Percentiles rank a stretch among this genome's conserved stretches.
These are phyloP conservation scores for Nemophila menziesii DNA, from an alignment of 257 asterid genomes.

Conservation along the genomic window DNA sequence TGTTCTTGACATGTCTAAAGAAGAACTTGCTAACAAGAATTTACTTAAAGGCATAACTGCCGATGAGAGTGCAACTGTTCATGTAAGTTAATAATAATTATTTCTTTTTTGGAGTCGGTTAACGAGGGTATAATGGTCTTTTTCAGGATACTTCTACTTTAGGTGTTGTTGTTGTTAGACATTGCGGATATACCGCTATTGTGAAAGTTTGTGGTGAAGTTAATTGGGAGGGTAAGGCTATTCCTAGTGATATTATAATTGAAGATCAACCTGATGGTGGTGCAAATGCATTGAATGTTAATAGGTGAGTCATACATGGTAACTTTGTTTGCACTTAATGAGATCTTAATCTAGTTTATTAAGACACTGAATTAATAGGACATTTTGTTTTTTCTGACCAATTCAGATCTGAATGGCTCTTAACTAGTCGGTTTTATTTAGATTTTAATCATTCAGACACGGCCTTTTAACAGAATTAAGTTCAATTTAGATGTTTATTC, in stretches of 20 bases:
- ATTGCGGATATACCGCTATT: slow-evolving; percentile 51
- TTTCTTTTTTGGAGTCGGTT: slow-evolving; percentile 3
- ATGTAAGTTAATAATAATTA: slow-evolving; percentile 33
- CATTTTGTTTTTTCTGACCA: too few relatives aligned
- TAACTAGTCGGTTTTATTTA: too few relatives aligned
- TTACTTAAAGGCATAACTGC: slow-evolving; percentile 80
- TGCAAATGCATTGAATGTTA: slow-evolving; percentile 63
- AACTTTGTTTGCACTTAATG: not conserved
- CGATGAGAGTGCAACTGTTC: slow-evolving; percentile 67
- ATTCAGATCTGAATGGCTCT: too few relatives aligned
- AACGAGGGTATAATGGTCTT: slow-evolving; percentile 7
- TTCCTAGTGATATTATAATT: slow-evolving; percentile 49
- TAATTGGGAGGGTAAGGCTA: slow-evolving; percentile 32
- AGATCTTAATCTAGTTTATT: too few relatives aligned
- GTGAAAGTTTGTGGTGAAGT: slow-evolving; percentile 53
- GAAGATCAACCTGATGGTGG: slow-evolving; percentile 79
- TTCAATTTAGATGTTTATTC: too few relatives aligned
- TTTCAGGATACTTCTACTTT: slow-evolving; percentile 61
- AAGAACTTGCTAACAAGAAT: slow-evolving; percentile 49
- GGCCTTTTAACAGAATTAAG: too few relatives aligned
- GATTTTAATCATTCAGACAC: too few relatives aligned
- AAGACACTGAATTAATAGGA: too few relatives aligned
- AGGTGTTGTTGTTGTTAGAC: slow-evolving; percentile 65
- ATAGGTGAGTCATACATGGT: slow-evolving; percentile 36
- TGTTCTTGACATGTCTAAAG: slow-evolving; percentile 46